Base-by-base conservation (phyloP, 768 basidiomycete species). In the Leccinum imitatum region DNA sequence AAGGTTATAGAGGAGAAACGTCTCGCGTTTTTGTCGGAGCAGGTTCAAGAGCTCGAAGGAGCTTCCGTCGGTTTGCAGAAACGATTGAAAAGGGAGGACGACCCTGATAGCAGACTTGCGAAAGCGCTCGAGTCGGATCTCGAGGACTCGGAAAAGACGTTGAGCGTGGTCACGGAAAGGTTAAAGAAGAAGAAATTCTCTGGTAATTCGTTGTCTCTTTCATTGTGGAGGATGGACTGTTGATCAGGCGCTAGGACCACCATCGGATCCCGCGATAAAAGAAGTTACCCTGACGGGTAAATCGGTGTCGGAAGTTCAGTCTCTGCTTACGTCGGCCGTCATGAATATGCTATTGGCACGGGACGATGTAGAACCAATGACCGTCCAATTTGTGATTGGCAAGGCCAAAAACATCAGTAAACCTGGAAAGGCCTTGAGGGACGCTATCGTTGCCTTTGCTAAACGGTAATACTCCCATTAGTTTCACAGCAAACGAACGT, bases 1-100 rank as follows among this genome's bases (percentile, higher is more conserved):
- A 64, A 62, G 11, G 63, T 13, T 19, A 50, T 56, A 0, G 70
- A 73, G 59, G 62, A 50, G 14, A 73, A 60, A 39, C 71, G 71
- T 3, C 7, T 4, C 4, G 62, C 47, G 6, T 73, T 72, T 39
- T 59, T 72, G 53, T 9, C 4, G 57, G 21, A 17, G 15, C 65
- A 70, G 41, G 39, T 63, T 48, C 13, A 48, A 44, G 63, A 63
- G n/a, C 61, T 71, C 11, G 59, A 73, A 25, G 6, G 4, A n/a
- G n/a, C n/a, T n/a, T n/a, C n/a, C n/a, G n/a, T n/a, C n/a, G n/a
- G n/a, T n/a, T n/a, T 73, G 1, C 58, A 41, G 31, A n/a, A 3
- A 48, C 31, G 19, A 1, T 33, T 67, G 56, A 44, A 60, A 3
- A 17, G 6, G 5, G 59, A 53, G 7, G 58, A 66, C 35, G 57